A percentile compares a stretch with the other conserved stretches of the same genome.
phyloP scores from a whole-genome alignment of 169 alveolate genomes.

The Eimeria acervulina region DNA sequence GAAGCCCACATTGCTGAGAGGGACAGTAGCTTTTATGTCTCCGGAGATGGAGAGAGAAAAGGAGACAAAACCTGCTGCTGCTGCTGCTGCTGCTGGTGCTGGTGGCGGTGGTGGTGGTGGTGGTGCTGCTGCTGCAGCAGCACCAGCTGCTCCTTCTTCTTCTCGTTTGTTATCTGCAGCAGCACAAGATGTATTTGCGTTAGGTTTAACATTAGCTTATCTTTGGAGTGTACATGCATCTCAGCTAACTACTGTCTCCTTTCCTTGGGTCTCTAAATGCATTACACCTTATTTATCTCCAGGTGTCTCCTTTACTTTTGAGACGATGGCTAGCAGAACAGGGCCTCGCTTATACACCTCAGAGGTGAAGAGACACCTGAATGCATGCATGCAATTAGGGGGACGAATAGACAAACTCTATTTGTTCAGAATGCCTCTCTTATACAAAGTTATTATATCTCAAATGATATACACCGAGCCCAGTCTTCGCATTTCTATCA shows the following conservation, averaged over 20 bases:
- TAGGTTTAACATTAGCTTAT: slow-evolving; percentile 41
- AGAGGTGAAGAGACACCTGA: background rate
- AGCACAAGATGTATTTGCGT: slow-evolving; percentile 53
- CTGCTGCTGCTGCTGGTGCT: too few species aligned
- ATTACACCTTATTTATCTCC: background rate
- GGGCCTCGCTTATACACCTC: background rate
- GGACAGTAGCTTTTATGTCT: slow-evolving; percentile 53
- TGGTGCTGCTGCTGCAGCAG: too few species aligned
- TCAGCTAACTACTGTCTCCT: background rate
- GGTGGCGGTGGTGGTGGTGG: too few species aligned
- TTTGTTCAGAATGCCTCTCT: background rate
- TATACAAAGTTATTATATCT: background rate
- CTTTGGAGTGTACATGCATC: background rate
- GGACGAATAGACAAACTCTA: slow-evolving; percentile 58
- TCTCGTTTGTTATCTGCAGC: too few species aligned
- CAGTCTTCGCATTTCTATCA: background rate
- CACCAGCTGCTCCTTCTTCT: too few species aligned
- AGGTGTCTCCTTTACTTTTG: background rate
- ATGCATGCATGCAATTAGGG: slow-evolving; percentile 10
- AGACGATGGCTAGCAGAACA: background rate
- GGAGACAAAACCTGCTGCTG: background rate
- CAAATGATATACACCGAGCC: slow-evolving; percentile 37
- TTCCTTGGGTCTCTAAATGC: slow-evolving; percentile 51
- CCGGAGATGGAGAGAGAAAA: slow-evolving; percentile 69
- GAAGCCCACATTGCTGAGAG: background rate